A percentile compares a stretch with the other conserved stretches of the same genome.
Evolutionary conservation across 108 stramenopile genomes (phyloP).

Genomic region (Stephanodiscus minutulus): DNA sequence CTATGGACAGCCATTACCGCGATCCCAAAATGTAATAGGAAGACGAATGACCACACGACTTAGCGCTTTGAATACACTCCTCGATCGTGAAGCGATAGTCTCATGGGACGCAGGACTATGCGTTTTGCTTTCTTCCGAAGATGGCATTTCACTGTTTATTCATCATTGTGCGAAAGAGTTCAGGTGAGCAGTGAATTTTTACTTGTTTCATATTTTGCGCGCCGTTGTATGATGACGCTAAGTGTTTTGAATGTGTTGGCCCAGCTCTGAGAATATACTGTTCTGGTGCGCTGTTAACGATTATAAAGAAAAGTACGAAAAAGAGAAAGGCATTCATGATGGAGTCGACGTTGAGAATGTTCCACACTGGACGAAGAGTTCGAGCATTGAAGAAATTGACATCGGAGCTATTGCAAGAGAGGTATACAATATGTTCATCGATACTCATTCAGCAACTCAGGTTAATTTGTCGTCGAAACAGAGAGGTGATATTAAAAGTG

Average conservation of each 20-base stretch:
- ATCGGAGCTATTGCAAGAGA: constrained; percentile 23
- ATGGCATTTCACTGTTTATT: constrained; percentile 43
- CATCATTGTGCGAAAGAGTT: constrained; percentile 54
- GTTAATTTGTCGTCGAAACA: constrained; percentile 49
- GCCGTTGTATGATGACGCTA: not conserved
- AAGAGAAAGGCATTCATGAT: constrained; percentile 4
- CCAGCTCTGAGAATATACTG: constrained; percentile 34
- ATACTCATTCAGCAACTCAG: constrained; percentile 26
- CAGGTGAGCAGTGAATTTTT: constrained; percentile 19
- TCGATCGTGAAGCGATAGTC: constrained; percentile 17
- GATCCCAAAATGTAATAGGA: constrained; percentile 6
- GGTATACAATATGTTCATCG: constrained; percentile 38
- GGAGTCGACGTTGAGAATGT: not conserved
- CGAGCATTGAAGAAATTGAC: not conserved
- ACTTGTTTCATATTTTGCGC: not conserved
- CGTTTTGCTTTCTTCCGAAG: constrained; percentile 44
- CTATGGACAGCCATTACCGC: constrained; percentile 44
- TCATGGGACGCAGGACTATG: constrained; percentile 55
- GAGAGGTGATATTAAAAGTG: constrained; percentile 29
- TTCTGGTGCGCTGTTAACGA: constrained; percentile 59
- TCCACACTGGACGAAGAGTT: not conserved
- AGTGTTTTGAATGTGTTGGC: not conserved
- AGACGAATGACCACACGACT: not conserved
- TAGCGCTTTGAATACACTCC: not conserved
- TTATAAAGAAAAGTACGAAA: constrained; percentile 37